Percentiles rank a stretch among this genome's conserved stretches.
Conservation (phyloP, 73 alveolate species). For the Paramecium sexaurelia region DNA sequence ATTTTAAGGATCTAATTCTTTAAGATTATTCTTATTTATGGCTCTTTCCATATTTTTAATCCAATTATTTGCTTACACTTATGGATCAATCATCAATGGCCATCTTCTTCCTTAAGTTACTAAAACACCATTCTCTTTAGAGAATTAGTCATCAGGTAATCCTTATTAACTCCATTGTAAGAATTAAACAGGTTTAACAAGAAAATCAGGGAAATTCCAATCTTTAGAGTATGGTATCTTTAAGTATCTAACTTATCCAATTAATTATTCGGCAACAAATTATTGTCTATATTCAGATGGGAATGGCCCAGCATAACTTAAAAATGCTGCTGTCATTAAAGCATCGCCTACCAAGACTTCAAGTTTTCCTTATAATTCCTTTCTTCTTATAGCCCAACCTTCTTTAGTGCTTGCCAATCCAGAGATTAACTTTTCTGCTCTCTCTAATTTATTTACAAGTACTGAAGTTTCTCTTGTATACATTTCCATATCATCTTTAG, state of each 20-base stretch:
- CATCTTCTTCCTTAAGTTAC: conserved; percentile 86
- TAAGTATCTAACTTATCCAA: conserved; percentile 61
- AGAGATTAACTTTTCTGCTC: conserved; percentile 98
- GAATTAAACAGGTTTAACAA: conserved; percentile 90
- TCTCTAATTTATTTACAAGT: conserved; percentile 91
- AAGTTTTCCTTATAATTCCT: conserved; percentile 83
- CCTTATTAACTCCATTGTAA: conserved; percentile 94
- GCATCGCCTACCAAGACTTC: conserved; percentile 98
- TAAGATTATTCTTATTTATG: conserved; percentile 44
- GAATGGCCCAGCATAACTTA: conserved; percentile 99
- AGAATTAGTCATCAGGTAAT: conserved; percentile 95
- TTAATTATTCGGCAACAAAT: conserved; percentile 65
- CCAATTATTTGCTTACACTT: conserved; percentile 94
- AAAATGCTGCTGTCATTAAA: conserved; percentile 98
- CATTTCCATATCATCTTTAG: conserved; percentile 87
- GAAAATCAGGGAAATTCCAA: conserved; percentile 91
- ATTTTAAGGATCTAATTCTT: conserved; percentile 58
- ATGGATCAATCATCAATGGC: conserved; percentile 96
- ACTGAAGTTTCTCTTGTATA: conserved; percentile 90
- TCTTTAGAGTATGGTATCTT: conserved; percentile 84
- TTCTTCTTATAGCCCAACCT: conserved; percentile 89
- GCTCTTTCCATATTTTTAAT: conserved; percentile 86
- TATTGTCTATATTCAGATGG: conserved; percentile 94
- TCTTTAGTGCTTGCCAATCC: conserved; percentile 99
- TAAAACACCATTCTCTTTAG: conserved; percentile 95